Evolutionary conservation across 352 stramenopile genomes (phyloP).

Genomic region (Phytophthora uliginosa): DNA sequence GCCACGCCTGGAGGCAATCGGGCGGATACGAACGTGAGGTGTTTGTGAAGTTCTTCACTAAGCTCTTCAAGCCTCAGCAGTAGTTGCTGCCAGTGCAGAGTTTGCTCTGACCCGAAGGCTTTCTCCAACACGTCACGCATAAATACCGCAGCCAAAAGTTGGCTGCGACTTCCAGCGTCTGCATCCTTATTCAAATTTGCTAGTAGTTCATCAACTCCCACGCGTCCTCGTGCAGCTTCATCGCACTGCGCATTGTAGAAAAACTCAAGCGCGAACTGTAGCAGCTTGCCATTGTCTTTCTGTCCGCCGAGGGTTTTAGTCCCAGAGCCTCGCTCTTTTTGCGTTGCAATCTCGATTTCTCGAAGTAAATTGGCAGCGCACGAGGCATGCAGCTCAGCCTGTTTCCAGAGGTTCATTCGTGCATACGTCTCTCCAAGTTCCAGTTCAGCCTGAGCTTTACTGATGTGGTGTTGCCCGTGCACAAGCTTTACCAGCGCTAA

Average conservation of each 20-base stretch:
- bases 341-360: constrained; percentile 24
- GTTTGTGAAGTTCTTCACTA: constrained; percentile 47
- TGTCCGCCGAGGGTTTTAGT: constrained; percentile 7
- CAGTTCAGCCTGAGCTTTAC: constrained; percentile 55
- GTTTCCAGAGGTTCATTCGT: constrained; percentile 76
- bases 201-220: constrained; percentile 20
- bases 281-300: constrained; percentile 21
- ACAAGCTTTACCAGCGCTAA: constrained; percentile 66
- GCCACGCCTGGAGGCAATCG: constrained; percentile 32
- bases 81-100: constrained; percentile 74
- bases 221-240: constrained; percentile 27
- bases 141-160: constrained; percentile 28
- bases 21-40: constrained; percentile 41
- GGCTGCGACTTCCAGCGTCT: constrained; percentile 7
- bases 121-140: constrained; percentile 17
- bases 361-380: constrained; percentile 50
- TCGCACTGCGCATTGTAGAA: constrained; percentile 41
- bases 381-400: constrained; percentile 58
- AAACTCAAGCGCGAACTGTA: constrained; percentile 32
- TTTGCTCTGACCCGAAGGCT: constrained; percentile 40
- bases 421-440: constrained; percentile 68
- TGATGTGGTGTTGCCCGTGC: constrained; percentile 45
- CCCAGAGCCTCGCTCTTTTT: not conserved
- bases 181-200: constrained; percentile 14
- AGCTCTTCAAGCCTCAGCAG: constrained; percentile 52